Evolutionary conservation across 805 yeast species (phyloP).

Genomic region (Ogataea salicorniae): DNA sequence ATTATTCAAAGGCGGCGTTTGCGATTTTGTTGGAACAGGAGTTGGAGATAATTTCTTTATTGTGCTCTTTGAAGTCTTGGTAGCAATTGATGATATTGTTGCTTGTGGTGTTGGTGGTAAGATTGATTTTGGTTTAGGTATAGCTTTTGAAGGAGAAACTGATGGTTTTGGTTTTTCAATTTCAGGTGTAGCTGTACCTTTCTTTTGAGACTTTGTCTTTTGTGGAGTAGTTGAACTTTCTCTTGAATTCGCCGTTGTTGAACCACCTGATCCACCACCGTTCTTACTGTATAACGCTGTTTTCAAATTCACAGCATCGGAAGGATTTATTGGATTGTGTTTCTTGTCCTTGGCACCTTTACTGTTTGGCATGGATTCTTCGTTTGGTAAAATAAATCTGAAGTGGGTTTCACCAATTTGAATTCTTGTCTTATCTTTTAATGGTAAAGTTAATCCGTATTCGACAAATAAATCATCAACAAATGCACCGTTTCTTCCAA

Average conservation of each 20-base stretch:
- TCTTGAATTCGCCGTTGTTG: constrained; percentile 18
- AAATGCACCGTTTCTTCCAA: constrained; percentile 96
- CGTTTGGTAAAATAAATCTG: constrained; percentile 76
- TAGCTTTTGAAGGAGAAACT: neutral
- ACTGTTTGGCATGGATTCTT: constrained; percentile 33
- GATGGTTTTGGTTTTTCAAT: neutral
- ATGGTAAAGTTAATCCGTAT: constrained; percentile 85
- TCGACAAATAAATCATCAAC: constrained; percentile 88
- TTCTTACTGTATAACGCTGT: constrained; percentile 37
- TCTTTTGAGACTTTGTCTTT: neutral
- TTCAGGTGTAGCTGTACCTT: neutral
- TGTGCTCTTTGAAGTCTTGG: neutral
- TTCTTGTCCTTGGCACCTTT: constrained; percentile 18
- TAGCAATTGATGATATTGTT: neutral
- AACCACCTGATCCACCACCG: constrained; percentile 12
- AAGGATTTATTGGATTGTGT: constrained; percentile 43
- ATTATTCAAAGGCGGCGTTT: constrained; percentile 2
- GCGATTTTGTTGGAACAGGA: neutral
- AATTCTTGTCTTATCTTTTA: constrained; percentile 73
- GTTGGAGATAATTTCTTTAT: neutral
- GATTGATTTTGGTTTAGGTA: no score
- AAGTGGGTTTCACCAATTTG: constrained; percentile 93
- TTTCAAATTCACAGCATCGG: constrained; percentile 55
- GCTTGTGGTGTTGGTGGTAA: neutral
- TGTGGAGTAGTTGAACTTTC: constrained; percentile 20